Evolutionary conservation across 352 stramenopile genomes (phyloP).

Genomic region (Stramenopiles sp.): DNA sequence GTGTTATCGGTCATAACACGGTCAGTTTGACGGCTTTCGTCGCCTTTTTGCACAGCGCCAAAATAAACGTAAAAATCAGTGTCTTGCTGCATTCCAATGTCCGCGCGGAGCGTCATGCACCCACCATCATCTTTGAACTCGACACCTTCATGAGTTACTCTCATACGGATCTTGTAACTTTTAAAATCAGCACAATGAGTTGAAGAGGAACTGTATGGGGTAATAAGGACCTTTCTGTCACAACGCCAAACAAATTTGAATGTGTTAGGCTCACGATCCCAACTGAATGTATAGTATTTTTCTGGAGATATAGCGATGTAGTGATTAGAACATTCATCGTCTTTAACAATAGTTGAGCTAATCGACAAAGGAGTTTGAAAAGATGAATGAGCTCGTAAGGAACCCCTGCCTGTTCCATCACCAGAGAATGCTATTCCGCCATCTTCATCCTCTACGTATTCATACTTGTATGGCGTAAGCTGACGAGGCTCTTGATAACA

Average conservation of each 20-base stretch:
- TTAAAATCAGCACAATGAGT: not conserved
- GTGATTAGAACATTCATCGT: conserved; percentile 1
- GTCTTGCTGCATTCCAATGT: not conserved
- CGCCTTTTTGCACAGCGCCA: not conserved
- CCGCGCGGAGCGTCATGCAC: not conserved
- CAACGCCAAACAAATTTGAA: conserved; percentile 4
- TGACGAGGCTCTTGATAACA: not conserved
- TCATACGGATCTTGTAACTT: not conserved
- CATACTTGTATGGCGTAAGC: not conserved
- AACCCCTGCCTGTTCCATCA: not conserved
- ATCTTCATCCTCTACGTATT: not conserved
- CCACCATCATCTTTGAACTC: conserved; percentile 2
- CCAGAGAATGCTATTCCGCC: not conserved
- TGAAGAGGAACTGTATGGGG: not conserved
- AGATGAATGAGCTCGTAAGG: not conserved
- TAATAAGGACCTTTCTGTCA: not conserved
- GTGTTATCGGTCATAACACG: not conserved
- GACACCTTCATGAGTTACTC: not conserved
- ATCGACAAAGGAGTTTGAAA: not conserved
- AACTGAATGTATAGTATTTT: not conserved
- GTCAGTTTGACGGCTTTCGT: not conserved
- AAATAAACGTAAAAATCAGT: conserved; percentile 4
- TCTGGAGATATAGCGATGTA: not conserved
- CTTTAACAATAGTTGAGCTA: not conserved
- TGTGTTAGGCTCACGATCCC: not conserved